Evolutionary conservation across 495 filamentous ascomycete genomes (phyloP).

Genomic region (Penicillium daleae): DNA sequence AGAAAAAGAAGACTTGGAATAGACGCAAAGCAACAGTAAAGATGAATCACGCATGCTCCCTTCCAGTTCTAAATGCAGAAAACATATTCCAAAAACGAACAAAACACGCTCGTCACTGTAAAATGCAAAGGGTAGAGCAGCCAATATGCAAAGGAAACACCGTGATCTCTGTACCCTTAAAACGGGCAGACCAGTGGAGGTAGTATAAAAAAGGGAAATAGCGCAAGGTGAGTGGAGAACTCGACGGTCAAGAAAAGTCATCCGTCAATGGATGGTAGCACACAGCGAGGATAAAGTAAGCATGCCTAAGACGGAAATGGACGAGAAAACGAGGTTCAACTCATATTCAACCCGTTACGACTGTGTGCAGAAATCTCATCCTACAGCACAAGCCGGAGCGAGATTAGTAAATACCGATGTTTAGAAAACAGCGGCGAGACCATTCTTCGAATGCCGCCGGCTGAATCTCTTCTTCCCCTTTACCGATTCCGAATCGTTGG

Average conservation of each 20-base stretch:
- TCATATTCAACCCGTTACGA: background rate
- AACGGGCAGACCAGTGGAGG: background rate
- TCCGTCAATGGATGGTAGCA: background rate
- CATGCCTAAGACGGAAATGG: background rate
- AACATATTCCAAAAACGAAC: conserved; percentile 30
- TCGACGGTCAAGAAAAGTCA: background rate
- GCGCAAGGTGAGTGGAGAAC: background rate
- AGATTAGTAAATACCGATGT: background rate
- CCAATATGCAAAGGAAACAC: conserved; percentile 29
- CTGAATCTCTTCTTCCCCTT: conserved; percentile 81
- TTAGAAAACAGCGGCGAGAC: conserved; percentile 80
- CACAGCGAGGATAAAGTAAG: background rate
- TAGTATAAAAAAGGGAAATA: background rate
- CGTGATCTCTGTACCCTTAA: conserved; percentile 17
- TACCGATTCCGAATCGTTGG: conserved; percentile 55
- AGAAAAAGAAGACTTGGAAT: conserved; percentile 16
- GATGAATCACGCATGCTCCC: conserved; percentile 40
- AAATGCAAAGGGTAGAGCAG: conserved; percentile 41
- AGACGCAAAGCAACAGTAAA: conserved; percentile 25
- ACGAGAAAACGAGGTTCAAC: background rate
- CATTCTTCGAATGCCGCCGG: conserved; percentile 87
- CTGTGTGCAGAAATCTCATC: background rate
- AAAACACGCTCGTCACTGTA: conserved; percentile 48
- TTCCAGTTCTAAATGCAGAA: conserved; percentile 50
- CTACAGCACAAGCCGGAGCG: background rate